Evolutionary conservation across 805 yeast genomes (phyloP).

Genomic region (Lachancea waltii): DNA sequence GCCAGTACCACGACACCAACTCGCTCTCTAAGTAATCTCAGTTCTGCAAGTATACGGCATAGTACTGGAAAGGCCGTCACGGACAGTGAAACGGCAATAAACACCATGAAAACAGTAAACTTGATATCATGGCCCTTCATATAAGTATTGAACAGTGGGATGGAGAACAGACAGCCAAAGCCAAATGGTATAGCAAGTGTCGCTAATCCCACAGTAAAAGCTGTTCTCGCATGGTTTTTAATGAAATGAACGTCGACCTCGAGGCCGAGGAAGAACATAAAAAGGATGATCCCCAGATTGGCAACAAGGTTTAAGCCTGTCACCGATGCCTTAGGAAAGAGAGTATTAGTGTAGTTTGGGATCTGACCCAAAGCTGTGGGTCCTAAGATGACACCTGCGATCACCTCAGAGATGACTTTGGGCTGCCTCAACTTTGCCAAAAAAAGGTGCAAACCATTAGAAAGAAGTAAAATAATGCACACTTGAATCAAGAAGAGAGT

Average conservation of each 20-base stretch:
- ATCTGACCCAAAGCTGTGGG: slow-evolving; percentile 70
- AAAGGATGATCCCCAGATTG: slow-evolving; percentile 66
- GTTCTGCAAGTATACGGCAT: slow-evolving; percentile 70
- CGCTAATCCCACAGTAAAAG: slow-evolving; percentile 60
- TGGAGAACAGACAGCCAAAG: slow-evolving; percentile 64
- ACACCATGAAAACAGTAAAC: slow-evolving; percentile 72
- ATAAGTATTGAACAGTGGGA: slow-evolving; percentile 59
- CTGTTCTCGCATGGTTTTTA: slow-evolving; percentile 51
- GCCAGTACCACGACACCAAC: slow-evolving; percentile 43
- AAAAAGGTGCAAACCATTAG: slow-evolving; percentile 57
- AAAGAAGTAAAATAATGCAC: slow-evolving; percentile 49
- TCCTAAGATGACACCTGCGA: slow-evolving; percentile 68
- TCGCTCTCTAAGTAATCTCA: slow-evolving; percentile 58
- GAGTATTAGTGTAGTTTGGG: slow-evolving; percentile 55
- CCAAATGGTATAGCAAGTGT: slow-evolving; percentile 79
- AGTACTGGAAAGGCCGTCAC: slow-evolving; percentile 83
- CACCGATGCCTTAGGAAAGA: slow-evolving; percentile 59
- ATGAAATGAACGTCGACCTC: slow-evolving; percentile 70
- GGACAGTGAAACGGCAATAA: slow-evolving; percentile 76
- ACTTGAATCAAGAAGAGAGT: slow-evolving; percentile 68
- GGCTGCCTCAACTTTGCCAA: slow-evolving; percentile 63
- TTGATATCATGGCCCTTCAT: slow-evolving; percentile 36
- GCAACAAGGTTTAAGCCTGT: slow-evolving; percentile 63
- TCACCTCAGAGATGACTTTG: slow-evolving; percentile 73
- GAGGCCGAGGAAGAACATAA: slow-evolving; percentile 69